Evolutionary conservation across 495 filamentous ascomycete species (phyloP).

Genomic region (Penicillium fimorum): DNA sequence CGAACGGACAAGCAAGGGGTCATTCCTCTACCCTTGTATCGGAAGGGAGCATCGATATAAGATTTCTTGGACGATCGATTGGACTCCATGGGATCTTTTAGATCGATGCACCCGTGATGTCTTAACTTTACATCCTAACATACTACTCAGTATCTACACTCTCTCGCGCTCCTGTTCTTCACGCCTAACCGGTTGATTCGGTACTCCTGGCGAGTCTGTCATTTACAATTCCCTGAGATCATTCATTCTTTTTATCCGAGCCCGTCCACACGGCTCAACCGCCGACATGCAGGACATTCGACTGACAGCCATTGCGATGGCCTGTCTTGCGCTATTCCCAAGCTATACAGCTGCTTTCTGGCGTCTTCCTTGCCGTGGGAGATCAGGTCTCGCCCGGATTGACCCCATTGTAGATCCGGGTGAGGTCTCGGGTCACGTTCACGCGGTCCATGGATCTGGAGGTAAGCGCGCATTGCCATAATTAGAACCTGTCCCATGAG

Average conservation of each 20-base stretch:
- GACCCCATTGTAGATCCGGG: constrained; percentile 55
- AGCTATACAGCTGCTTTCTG: constrained; percentile 66
- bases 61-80: constrained; percentile 12
- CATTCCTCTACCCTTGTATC: constrained; percentile 17
- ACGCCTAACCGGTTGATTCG: constrained; percentile 24
- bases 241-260: constrained; percentile 21
- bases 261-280: constrained; percentile 17
- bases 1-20: constrained; percentile 23
- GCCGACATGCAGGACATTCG: constrained; percentile 26
- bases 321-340: constrained; percentile 34
- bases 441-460: constrained; percentile 52
- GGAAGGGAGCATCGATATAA: constrained; percentile 21
- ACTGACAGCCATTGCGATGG: constrained; percentile 24
- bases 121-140: constrained; percentile 17
- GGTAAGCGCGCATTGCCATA: constrained; percentile 39
- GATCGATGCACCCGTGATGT: neutral
- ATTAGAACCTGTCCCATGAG: constrained; percentile 2
- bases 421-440: constrained; percentile 46
- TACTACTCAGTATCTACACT: constrained; percentile 12
- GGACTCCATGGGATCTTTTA: neutral
- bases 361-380: constrained; percentile 78
- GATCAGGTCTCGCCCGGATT: constrained; percentile 57
- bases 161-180: neutral
- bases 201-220: constrained; percentile 25
- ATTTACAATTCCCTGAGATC: constrained; percentile 10